These are phyloP conservation scores for Periconia digitata DNA, from an alignment of 2,329 filamentous ascomycete species.

Conservation along the genomic window DNA sequence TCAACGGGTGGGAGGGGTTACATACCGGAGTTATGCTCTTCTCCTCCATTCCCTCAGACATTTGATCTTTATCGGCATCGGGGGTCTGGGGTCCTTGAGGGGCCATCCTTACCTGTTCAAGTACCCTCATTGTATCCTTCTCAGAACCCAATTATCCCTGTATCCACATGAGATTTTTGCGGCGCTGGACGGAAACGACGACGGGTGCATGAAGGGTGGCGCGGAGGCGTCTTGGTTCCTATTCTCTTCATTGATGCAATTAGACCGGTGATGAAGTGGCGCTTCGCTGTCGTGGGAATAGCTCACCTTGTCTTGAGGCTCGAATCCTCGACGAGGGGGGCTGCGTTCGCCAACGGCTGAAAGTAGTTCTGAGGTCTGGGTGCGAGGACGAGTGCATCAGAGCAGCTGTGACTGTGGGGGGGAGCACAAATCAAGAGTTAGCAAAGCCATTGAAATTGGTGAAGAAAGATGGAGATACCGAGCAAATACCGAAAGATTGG, in stretches of 20 bases:
- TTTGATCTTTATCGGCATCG: not conserved
- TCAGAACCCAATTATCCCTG: conserved; percentile 4
- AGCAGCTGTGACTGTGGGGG: not conserved
- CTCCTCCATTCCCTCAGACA: not conserved
- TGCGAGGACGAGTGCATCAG: not conserved
- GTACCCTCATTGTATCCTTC: conserved; percentile 1
- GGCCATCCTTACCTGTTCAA: conserved; percentile 7
- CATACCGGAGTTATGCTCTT: not conserved
- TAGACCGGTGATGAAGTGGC: conserved; percentile 8
- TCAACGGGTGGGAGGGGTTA: not conserved
- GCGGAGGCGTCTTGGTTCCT: not conserved
- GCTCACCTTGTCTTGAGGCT: conserved; percentile 1
- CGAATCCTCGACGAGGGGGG: not conserved
- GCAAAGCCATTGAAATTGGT: not conserved
- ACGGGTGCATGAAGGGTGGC: conserved; percentile 5
- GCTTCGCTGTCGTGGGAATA: not conserved
- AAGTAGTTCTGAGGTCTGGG: not conserved
- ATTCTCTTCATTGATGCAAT: not conserved
- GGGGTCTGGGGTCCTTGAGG: conserved; percentile 1
- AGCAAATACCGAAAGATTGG: not conserved
- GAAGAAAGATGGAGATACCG: not conserved
- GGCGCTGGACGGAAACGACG: not conserved
- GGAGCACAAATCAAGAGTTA: not conserved
- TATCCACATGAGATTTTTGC: not conserved
- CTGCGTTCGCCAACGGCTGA: not conserved